These are phyloP conservation scores for Sugiyamaella smithiae DNA, from an alignment of 805 yeast genomes.

Conservation along the genomic window DNA sequence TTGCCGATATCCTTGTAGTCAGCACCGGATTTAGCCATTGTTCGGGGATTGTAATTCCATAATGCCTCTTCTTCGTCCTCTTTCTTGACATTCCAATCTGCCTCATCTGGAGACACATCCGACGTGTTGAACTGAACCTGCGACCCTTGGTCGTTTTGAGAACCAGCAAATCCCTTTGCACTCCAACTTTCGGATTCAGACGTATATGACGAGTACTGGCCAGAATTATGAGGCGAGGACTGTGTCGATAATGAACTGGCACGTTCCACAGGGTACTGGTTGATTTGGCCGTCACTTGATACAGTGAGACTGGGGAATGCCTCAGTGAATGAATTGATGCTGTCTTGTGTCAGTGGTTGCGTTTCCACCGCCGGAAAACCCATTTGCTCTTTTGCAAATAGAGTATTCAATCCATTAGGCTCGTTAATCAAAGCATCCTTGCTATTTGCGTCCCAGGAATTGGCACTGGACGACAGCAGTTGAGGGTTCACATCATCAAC, in stretches of 20 bases:
- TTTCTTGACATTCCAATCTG: neutral
- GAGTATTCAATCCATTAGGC: no score
- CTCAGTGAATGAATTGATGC: neutral
- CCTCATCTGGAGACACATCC: neutral
- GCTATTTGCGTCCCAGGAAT: slow-evolving; percentile 9
- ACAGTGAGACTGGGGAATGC: neutral
- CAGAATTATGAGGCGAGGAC: neutral
- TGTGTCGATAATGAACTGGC: neutral
- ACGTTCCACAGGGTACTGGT: slow-evolving; percentile 1
- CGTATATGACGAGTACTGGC: neutral
- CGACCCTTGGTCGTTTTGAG: no score
- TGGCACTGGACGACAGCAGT: neutral
- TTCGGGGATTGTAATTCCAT: neutral
- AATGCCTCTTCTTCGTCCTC: neutral
- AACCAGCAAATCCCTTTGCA: no score
- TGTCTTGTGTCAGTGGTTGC: neutral
- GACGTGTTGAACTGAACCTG: no score
- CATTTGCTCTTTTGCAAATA: no score
- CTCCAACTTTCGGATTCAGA: slow-evolving; percentile 2
- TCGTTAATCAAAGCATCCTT: no score
- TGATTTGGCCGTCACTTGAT: slow-evolving; percentile 1
- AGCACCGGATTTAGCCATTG: neutral
- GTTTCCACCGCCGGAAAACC: neutral
- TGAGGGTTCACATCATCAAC: slow-evolving; percentile 2
- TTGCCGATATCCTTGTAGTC: neutral